Conservation (phyloP, 768 basidiomycete genomes). For the Infundibulicybe gibba region DNA sequence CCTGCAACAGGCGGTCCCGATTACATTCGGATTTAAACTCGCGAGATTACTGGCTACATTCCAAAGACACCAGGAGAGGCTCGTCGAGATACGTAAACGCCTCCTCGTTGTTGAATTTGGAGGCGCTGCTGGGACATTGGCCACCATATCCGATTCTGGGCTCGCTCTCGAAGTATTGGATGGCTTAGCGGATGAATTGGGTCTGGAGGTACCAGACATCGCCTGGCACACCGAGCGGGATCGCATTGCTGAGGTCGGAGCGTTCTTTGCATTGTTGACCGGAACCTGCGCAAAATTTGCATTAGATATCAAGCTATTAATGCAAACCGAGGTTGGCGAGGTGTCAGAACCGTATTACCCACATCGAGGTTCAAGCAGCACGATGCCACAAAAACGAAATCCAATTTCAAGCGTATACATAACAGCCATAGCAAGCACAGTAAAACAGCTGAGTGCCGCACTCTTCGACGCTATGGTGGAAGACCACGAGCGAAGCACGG, state of each 20-base stretch:
- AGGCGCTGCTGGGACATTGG: slow-evolving; percentile 43
- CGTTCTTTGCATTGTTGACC: slow-evolving; percentile 39
- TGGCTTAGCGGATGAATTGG: slow-evolving; percentile 22
- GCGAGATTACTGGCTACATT: slow-evolving; percentile 41
- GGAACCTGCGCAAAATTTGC: slow-evolving; percentile 45
- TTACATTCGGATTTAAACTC: slow-evolving; percentile 43
- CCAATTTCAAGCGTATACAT: slow-evolving; percentile 42
- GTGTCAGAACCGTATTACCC: slow-evolving; percentile 39
- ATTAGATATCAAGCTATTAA: slow-evolving; percentile 39
- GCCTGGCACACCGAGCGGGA: slow-evolving; percentile 42
- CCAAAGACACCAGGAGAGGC: slow-evolving; percentile 31
- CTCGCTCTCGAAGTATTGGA: slow-evolving; percentile 29
- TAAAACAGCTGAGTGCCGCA: slow-evolving; percentile 33
- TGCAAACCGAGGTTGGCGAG: slow-evolving; percentile 45
- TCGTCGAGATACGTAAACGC: slow-evolving; percentile 30
- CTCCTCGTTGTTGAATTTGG: slow-evolving; percentile 40
- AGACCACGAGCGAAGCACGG: slow-evolving; percentile 45
- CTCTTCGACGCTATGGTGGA: slow-evolving; percentile 45
- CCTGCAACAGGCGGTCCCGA: slow-evolving; percentile 45
- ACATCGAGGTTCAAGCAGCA: slow-evolving; percentile 42
- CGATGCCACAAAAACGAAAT: slow-evolving; percentile 51
- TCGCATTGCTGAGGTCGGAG: slow-evolving; percentile 37
- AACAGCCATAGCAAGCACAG: slow-evolving; percentile 35
- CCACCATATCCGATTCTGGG: slow-evolving; percentile 35
- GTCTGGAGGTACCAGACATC: slow-evolving; percentile 24